phyloP scores from a whole-genome alignment of 2,329 filamentous ascomycete species.

The Sphaerulina populicola region DNA sequence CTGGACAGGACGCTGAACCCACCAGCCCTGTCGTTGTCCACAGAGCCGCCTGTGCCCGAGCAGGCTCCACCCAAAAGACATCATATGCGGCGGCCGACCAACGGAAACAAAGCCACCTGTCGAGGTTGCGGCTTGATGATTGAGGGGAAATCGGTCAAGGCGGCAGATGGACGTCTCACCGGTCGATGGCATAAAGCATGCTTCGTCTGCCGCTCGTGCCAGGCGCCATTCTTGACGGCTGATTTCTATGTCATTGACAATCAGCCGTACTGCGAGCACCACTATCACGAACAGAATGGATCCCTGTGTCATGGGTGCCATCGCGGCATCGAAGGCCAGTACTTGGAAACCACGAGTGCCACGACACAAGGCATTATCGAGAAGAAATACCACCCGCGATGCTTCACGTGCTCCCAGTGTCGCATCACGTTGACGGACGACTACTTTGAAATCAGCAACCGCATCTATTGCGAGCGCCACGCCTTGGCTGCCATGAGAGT shows the following conservation, averaged over 20 bases:
- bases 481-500: conserved; percentile 47
- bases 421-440: conserved; percentile 65
- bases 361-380: conserved; percentile 43
- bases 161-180: conserved; percentile 81
- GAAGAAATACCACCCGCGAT: conserved; percentile 77
- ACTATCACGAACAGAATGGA: conserved; percentile 87
- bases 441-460: conserved; percentile 81
- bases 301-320: conserved; percentile 75
- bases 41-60: conserved; percentile 14
- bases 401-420: conserved; percentile 78
- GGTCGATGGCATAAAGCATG: conserved; percentile 93
- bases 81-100: conserved; percentile 1
- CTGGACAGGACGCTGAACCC: background rate
- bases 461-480: conserved; percentile 78
- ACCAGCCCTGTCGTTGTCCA: background rate
- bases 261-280: conserved; percentile 78
- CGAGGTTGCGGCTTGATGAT: conserved; percentile 73
- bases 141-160: conserved; percentile 84
- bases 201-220: conserved; percentile 83
- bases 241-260: conserved; percentile 90
- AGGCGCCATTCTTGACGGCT: conserved; percentile 69
- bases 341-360: conserved; percentile 60
- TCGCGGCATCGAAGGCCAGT: conserved; percentile 84
- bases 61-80: background rate
- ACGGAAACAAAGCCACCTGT: conserved; percentile 58